Percentiles rank a stretch among this genome's conserved stretches.
These are phyloP conservation scores for Fragaria nilgerrensis DNA, from an alignment of 306 rosid species.

Conservation along the genomic window DNA sequence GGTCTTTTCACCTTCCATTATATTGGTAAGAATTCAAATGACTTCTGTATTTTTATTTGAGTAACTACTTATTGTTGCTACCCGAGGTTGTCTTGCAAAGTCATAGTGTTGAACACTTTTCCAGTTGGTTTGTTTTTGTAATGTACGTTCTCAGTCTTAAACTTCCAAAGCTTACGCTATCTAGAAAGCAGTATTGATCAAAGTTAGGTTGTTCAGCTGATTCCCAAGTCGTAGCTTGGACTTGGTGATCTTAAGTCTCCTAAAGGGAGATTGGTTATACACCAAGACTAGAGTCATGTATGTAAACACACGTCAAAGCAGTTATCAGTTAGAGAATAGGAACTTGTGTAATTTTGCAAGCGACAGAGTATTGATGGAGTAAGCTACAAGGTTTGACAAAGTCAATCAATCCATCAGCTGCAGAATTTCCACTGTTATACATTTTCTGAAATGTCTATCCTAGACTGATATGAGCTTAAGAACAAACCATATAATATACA, in stretches of 20 bases:
- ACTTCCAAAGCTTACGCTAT: not conserved
- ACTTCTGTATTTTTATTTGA: too few species aligned
- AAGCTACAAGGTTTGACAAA: not conserved
- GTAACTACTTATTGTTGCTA: not conserved
- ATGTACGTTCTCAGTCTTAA: not conserved
- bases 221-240: not conserved
- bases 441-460: not conserved
- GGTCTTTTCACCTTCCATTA: not conserved
- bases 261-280: not conserved
- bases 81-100: not conserved
- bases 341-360: not conserved
- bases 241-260: not conserved
- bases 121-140: not conserved
- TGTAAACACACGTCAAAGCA: not conserved
- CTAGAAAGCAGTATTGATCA: not conserved
- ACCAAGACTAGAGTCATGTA: not conserved
- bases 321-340: not conserved
- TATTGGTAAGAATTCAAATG: not conserved
- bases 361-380: not conserved
- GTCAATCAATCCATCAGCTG: not conserved
- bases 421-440: not conserved
- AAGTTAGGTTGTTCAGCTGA: not conserved
- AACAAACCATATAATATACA: not conserved
- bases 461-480: not conserved
- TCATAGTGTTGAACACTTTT: not conserved